Conservation (phyloP, 257 asterid species). For the Cruciata laevipes region DNA sequence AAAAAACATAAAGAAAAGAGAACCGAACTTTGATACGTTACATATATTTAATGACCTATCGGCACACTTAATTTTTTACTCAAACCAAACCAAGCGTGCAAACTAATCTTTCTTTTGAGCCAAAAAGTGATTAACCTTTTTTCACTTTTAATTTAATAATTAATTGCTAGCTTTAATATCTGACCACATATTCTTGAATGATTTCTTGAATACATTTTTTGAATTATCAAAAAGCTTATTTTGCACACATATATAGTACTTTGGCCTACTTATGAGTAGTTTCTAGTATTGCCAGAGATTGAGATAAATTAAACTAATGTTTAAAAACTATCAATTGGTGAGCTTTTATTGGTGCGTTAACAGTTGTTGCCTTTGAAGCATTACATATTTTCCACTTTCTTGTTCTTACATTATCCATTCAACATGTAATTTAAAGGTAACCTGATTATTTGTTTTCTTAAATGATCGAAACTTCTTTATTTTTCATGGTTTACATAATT, state of each 20-base stretch:
- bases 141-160: background rate
- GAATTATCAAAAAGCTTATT: background rate
- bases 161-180: background rate
- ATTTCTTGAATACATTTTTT: constrained; percentile 1
- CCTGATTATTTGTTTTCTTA: background rate
- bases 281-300: background rate
- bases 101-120: constrained; percentile 36
- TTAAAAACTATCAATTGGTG: background rate
- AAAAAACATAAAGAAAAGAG: background rate
- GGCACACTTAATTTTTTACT: constrained; percentile 30
- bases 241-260: too few species aligned
- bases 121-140: constrained; percentile 13
- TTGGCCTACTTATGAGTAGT: background rate
- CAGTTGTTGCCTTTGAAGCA: background rate
- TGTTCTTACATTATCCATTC: too few species aligned
- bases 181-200: constrained; percentile 18
- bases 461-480: too few species aligned
- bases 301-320: background rate
- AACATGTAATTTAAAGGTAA: background rate
- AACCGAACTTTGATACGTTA: constrained; percentile 24
- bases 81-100: constrained; percentile 20
- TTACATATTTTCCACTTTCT: too few species aligned
- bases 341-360: background rate
- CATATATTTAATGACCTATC: constrained; percentile 2
- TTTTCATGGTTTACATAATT: too few species aligned